Conservation (phyloP, 768 basidiomycete species). For the Austroboletus eburneus region DNA sequence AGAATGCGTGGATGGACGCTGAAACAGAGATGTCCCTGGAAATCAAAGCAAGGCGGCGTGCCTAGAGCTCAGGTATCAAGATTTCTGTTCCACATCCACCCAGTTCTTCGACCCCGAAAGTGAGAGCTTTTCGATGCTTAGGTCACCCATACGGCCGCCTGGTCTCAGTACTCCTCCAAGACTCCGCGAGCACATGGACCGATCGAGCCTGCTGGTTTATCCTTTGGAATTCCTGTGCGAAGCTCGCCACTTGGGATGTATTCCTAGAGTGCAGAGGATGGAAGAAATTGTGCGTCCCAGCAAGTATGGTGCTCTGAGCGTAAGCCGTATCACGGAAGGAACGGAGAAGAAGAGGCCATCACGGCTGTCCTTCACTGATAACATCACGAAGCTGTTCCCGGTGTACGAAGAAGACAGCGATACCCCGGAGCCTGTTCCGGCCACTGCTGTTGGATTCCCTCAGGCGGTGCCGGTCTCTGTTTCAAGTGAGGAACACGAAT, state of each 20-base stretch:
- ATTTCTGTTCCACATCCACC: constrained; percentile 28
- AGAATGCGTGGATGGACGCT: constrained; percentile 26
- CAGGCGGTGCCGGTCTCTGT: constrained; percentile 2
- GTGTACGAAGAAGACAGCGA: constrained; percentile 32
- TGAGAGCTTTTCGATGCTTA: constrained; percentile 1
- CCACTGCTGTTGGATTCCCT: constrained; percentile 21
- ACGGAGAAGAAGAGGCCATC: constrained; percentile 11
- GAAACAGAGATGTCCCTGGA: constrained; percentile 42
- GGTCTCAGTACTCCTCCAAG: constrained; percentile 14
- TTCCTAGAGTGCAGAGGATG: constrained; percentile 38
- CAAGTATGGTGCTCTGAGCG: constrained; percentile 18
- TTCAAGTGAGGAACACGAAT: not conserved
- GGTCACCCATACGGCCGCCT: constrained; percentile 15
- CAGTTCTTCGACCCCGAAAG: constrained; percentile 1
- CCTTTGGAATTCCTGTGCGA: constrained; percentile 46
- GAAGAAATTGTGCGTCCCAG: constrained; percentile 18
- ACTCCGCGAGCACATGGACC: constrained; percentile 10
- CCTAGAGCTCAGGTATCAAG: constrained; percentile 59
- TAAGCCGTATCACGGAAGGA: constrained; percentile 12
- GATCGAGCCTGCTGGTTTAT: constrained; percentile 35
- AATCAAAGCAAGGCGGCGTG: constrained; percentile 55
- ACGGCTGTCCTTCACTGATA: constrained; percentile 17
- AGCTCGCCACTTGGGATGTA: constrained; percentile 48
- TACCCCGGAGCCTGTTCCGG: constrained; percentile 7
- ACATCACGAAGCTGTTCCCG: constrained; percentile 24